Percentiles rank a stretch among this genome's conserved stretches.
phyloP scores from a whole-genome alignment of 75 land plant species.

The Isoetes taiwanensis region DNA sequence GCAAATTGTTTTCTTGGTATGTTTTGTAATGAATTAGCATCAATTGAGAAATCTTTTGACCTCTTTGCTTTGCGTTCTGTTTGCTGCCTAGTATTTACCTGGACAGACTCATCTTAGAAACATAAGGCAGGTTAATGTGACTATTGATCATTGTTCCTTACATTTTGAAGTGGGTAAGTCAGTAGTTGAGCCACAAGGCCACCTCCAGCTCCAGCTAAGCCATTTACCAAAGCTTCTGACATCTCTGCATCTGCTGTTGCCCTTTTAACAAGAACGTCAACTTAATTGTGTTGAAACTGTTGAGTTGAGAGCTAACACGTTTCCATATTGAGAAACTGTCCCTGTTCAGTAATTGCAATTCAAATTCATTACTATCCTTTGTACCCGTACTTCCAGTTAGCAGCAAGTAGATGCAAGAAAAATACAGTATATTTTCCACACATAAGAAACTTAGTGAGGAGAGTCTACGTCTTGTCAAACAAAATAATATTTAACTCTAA shows the following conservation, averaged over 20 bases:
- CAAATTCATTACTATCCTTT: too few species aligned
- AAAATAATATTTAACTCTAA: too few species aligned
- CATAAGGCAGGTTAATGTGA: background rate
- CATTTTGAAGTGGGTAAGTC: constrained; percentile 69
- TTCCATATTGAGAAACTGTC: too few species aligned
- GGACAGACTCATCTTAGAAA: background rate
- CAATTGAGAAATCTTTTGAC: constrained; percentile 5
- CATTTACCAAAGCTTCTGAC: constrained; percentile 61
- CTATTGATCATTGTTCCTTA: constrained; percentile 12
- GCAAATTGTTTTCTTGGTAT: constrained; percentile 24
- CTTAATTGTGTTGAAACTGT: too few species aligned
- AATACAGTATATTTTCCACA: too few species aligned
- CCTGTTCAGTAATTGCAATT: too few species aligned
- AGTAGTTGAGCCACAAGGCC: constrained; percentile 65
- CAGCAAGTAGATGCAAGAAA: too few species aligned
- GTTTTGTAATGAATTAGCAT: background rate
- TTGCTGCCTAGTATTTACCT: constrained; percentile 95
- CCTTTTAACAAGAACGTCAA: too few species aligned
- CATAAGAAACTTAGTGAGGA: too few species aligned
- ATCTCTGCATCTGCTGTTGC: constrained; percentile 22
- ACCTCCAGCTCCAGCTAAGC: constrained; percentile 59
- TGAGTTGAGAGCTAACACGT: too few species aligned
- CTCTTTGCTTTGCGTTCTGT: constrained; percentile 61
- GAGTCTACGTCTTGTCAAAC: too few species aligned
- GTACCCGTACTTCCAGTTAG: too few species aligned